phyloP scores from a whole-genome alignment of 2,329 filamentous ascomycete genomes.

The Trichophyton benhamiae region DNA sequence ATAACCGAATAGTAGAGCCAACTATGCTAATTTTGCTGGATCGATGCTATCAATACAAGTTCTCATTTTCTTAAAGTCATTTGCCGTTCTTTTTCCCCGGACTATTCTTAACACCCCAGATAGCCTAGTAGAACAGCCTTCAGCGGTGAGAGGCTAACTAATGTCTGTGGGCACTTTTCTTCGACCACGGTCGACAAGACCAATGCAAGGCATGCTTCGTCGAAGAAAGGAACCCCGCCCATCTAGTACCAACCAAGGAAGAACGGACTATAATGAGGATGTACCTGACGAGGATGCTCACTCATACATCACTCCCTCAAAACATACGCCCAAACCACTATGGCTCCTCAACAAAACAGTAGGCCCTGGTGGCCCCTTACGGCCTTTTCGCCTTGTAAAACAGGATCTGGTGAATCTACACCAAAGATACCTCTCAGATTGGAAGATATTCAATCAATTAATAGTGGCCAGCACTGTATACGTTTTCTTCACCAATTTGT shows the following conservation, averaged over 20 bases:
- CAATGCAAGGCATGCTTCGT: background rate
- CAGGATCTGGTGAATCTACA: conserved; percentile 39
- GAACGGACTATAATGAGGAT: background rate
- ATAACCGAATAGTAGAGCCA: background rate
- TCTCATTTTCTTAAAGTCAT: too few species aligned
- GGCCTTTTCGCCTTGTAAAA: conserved; percentile 42
- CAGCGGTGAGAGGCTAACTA: background rate
- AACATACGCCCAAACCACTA: conserved; percentile 22
- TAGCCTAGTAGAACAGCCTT: background rate
- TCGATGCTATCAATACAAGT: too few species aligned
- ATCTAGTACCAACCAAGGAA: background rate
- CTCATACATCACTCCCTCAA: conserved; percentile 28
- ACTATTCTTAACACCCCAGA: background rate
- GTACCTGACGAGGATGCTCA: conserved; percentile 20
- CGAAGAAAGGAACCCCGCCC: background rate
- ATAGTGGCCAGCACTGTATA: conserved; percentile 52
- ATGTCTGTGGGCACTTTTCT: background rate
- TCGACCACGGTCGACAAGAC: background rate
- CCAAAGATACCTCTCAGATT: conserved; percentile 41
- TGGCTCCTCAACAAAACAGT: conserved; percentile 11
- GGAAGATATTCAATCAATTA: conserved; percentile 50
- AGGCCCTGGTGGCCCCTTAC: conserved; percentile 32
- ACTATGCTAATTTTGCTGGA: background rate
- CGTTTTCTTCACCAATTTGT: conserved; percentile 54
- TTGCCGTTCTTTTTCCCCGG: too few species aligned